Percentiles rank a stretch among this genome's conserved stretches.
Conservation (phyloP, 306 rosid genomes). For the Quillaja saponaria region DNA sequence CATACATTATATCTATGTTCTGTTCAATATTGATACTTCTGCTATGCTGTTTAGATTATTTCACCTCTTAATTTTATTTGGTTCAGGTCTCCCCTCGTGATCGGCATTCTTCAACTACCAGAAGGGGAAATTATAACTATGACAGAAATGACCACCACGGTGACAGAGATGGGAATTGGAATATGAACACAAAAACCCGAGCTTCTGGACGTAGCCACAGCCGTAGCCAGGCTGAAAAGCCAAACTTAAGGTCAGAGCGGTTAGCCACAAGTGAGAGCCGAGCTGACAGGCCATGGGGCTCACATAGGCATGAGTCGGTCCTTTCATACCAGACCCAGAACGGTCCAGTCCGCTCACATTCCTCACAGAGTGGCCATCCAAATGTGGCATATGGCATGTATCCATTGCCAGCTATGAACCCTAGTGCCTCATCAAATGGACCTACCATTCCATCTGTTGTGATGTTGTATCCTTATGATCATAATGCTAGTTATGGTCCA, state of each 20-base stretch:
- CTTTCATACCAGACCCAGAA: slow-evolving; percentile 62
- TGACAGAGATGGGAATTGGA: slow-evolving; percentile 92
- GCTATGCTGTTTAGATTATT: background rate
- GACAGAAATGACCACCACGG: slow-evolving; percentile 82
- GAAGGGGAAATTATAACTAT: slow-evolving; percentile 72
- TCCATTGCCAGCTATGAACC: slow-evolving; percentile 70
- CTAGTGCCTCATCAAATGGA: slow-evolving; percentile 72
- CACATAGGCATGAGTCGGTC: slow-evolving; percentile 70
- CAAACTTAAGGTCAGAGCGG: slow-evolving; percentile 65
- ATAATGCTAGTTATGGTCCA: slow-evolving; percentile 52
- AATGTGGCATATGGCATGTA: slow-evolving; percentile 77
- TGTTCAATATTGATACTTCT: background rate
- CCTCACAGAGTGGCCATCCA: slow-evolving; percentile 56
- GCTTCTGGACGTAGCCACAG: slow-evolving; percentile 66
- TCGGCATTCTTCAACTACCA: slow-evolving; percentile 65
- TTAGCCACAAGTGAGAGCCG: slow-evolving; percentile 65
- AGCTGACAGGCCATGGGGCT: slow-evolving; percentile 71
- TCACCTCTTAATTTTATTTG: background rate
- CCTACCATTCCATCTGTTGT: slow-evolving; percentile 74
- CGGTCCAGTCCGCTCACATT: slow-evolving; percentile 70
- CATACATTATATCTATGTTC: no score
- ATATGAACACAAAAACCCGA: slow-evolving; percentile 65
- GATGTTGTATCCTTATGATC: slow-evolving; percentile 83
- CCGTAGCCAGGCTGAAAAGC: slow-evolving; percentile 68
- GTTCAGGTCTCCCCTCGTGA: slow-evolving; percentile 70